phyloP scores from a whole-genome alignment of 2,329 filamentous ascomycete genomes.

The Diplodia scrobiculata region DNA sequence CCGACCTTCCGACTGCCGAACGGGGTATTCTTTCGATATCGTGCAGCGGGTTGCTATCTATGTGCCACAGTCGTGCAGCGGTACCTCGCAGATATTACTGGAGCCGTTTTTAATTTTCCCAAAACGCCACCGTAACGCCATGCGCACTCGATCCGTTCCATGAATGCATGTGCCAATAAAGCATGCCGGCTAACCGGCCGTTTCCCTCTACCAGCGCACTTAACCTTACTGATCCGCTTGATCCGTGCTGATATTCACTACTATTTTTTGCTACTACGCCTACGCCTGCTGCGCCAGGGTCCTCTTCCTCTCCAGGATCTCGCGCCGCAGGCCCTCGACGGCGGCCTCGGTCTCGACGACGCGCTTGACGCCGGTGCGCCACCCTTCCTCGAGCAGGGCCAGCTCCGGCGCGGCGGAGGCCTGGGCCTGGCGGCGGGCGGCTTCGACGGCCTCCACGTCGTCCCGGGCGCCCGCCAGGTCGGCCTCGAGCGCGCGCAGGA shows the following conservation, averaged over 20 bases:
- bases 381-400: conserved; percentile 70
- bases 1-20: neutral
- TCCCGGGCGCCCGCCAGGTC: conserved; percentile 70
- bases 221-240: neutral
- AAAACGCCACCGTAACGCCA: conserved; percentile 18
- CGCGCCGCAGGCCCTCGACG: conserved; percentile 64
- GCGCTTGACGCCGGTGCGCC: conserved; percentile 75
- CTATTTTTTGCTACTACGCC: neutral
- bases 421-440: conserved; percentile 69
- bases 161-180: neutral
- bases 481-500: conserved; percentile 68
- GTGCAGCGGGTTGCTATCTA: conserved; percentile 19
- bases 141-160: neutral
- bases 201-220: neutral
- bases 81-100: conserved; percentile 17
- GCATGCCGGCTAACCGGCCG: neutral
- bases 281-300: conserved; percentile 29
- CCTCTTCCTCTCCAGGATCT: conserved; percentile 42
- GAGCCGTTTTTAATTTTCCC: conserved; percentile 11
- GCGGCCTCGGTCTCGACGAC: conserved; percentile 87
- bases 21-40: conserved; percentile 13
- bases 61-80: neutral
- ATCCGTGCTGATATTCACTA: neutral
- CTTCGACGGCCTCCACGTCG: conserved; percentile 73
- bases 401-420: conserved; percentile 73